These are phyloP conservation scores for Penicillium diatomitis DNA, from an alignment of 495 filamentous ascomycete genomes.

Conservation along the genomic window DNA sequence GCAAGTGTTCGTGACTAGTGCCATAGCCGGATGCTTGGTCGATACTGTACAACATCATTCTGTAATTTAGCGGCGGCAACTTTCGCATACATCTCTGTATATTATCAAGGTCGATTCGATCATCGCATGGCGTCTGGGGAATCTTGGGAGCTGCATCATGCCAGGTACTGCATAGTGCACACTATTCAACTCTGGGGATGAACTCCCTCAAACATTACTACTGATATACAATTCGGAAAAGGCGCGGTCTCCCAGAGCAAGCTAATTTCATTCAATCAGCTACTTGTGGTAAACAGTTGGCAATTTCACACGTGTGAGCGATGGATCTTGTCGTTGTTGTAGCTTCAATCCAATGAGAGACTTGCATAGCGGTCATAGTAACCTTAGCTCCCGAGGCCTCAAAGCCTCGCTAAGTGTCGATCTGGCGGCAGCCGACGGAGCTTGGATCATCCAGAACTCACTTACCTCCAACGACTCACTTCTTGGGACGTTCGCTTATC, in stretches of 20 bases:
- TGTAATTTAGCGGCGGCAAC: slow-evolving; percentile 10
- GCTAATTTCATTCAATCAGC: too few relatives aligned
- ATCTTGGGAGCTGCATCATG: too few relatives aligned
- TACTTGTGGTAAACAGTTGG: too few relatives aligned
- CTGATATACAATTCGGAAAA: too few relatives aligned
- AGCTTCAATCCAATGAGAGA: too few relatives aligned
- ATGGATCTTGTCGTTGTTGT: too few relatives aligned
- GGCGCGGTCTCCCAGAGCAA: too few relatives aligned
- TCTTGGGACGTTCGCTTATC: not conserved
- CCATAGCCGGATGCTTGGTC: not conserved
- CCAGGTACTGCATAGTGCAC: too few relatives aligned
- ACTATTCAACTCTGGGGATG: too few relatives aligned
- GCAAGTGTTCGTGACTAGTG: not conserved
- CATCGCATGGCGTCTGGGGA: slow-evolving; percentile 11
- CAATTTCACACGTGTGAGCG: too few relatives aligned
- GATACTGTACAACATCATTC: not conserved
- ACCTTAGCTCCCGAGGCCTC: slow-evolving; percentile 11
- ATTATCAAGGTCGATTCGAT: slow-evolving; percentile 2
- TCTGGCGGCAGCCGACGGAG: slow-evolving; percentile 22
- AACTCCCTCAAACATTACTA: too few relatives aligned
- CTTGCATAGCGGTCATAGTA: not conserved
- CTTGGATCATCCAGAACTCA: slow-evolving; percentile 7
- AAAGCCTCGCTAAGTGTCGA: slow-evolving; percentile 24
- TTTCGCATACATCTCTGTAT: slow-evolving; percentile 5
- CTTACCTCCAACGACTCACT: slow-evolving; percentile 10